A percentile compares a stretch with the other conserved stretches of the same genome.
These are phyloP conservation scores for Cocos nucifera DNA, from an alignment of 176 grass and related monocot genomes.

Conservation along the genomic window DNA sequence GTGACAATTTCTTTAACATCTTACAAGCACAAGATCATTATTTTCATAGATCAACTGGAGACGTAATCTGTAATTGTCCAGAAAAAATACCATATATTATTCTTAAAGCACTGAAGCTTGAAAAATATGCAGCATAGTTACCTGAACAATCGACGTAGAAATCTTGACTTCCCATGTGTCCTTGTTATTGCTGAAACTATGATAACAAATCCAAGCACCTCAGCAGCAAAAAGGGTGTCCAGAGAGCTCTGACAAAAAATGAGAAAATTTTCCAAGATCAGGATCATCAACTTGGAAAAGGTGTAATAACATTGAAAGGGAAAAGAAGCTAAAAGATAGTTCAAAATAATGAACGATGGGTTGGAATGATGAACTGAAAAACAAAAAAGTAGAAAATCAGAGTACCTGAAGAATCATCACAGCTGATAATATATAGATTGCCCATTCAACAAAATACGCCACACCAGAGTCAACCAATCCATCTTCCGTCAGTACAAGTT, in stretches of 20 bases:
- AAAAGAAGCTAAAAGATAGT: conserved; percentile 11
- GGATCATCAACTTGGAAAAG: background rate
- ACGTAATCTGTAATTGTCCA: no score
- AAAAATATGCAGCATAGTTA: conserved; percentile 14
- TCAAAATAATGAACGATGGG: no score
- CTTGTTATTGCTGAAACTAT: conserved; percentile 38
- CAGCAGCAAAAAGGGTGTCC: conserved; percentile 57
- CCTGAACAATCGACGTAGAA: conserved; percentile 36
- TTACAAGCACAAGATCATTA: no score
- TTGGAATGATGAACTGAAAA: no score
- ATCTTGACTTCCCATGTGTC: conserved; percentile 27
- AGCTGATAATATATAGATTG: conserved; percentile 70
- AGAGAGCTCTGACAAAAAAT: conserved; percentile 58
- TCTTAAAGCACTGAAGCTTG: no score
- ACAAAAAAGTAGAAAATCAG: conserved; percentile 3
- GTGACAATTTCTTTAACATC: no score
- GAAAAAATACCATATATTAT: no score
- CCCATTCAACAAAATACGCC: conserved; percentile 87
- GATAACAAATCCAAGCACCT: conserved; percentile 39
- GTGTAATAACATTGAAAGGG: background rate
- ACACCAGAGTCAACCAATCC: conserved; percentile 67
- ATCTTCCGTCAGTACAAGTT: conserved; percentile 88
- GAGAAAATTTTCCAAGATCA: background rate
- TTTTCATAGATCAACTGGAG: no score
- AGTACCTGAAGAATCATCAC: conserved; percentile 83